A percentile compares a stretch with the other conserved stretches of the same genome.
Evolutionary conservation across 805 yeast genomes (phyloP).

Genomic region (Priceomyces medius): DNA sequence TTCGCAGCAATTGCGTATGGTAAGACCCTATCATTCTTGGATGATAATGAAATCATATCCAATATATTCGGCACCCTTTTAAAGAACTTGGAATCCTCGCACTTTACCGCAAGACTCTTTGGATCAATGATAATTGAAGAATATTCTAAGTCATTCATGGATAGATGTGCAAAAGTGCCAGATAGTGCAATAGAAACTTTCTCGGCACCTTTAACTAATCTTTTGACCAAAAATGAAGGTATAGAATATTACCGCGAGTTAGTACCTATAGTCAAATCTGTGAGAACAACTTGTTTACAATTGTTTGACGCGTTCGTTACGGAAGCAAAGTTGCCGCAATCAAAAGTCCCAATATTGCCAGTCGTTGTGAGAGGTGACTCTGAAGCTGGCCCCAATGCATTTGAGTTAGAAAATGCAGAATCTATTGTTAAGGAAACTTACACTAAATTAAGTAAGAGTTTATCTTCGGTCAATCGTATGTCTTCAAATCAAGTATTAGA

Average conservation of each 20-base stretch:
- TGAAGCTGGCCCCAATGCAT: constrained; percentile 93
- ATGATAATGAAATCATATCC: constrained; percentile 35
- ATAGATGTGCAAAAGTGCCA: constrained; percentile 13
- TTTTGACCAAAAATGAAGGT: constrained; percentile 41
- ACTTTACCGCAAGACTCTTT: constrained; percentile 78
- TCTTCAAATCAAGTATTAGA: constrained; percentile 69
- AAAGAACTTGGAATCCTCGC: constrained; percentile 53
- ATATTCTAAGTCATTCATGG: constrained; percentile 44
- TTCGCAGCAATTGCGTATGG: constrained; percentile 80
- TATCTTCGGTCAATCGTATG: constrained; percentile 71
- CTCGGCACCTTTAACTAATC: constrained; percentile 26
- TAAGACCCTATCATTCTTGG: constrained; percentile 51
- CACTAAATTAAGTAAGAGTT: constrained; percentile 57
- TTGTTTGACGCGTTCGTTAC: constrained; percentile 75
- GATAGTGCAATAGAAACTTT: constrained; percentile 20
- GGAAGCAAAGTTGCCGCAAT: constrained; percentile 67
- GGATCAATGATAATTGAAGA: constrained; percentile 71
- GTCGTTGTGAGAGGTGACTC: constrained; percentile 91
- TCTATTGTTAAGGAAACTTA: constrained; percentile 62
- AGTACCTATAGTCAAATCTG: constrained; percentile 79
- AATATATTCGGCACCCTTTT: constrained; percentile 39
- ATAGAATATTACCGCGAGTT: constrained; percentile 74
- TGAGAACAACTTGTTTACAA: constrained; percentile 85
- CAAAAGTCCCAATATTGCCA: constrained; percentile 78
- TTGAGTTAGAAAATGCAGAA: constrained; percentile 75